Conservation (phyloP, 805 yeast genomes). For the Saccharomycopsis sp. region DNA sequence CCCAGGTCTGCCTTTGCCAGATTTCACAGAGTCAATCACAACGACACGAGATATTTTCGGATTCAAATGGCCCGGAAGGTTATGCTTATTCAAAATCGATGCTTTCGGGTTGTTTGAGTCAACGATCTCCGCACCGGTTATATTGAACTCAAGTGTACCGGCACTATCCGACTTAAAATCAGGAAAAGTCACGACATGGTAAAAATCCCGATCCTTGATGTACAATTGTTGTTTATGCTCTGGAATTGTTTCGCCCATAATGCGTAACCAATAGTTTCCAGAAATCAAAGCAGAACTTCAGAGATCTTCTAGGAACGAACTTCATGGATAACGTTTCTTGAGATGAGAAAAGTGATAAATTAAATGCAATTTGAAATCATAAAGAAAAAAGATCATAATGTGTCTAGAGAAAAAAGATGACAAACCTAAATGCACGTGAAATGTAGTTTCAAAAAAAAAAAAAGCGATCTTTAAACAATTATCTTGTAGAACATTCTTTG, state of each 20-base stretch:
- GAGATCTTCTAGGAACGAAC: too few species aligned
- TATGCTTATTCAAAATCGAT: neutral
- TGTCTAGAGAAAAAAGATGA: neutral
- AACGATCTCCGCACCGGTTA: neutral
- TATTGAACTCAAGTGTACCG: neutral
- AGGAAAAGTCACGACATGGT: conserved; percentile 8
- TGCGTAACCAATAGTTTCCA: too few species aligned
- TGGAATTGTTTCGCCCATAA: too few species aligned
- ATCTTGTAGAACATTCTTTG: conserved; percentile 9
- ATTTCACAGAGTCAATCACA: conserved; percentile 43
- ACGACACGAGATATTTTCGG: conserved; percentile 1
- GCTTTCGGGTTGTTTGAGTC: neutral
- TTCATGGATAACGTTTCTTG: too few species aligned
- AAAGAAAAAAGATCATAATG: too few species aligned
- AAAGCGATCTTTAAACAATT: neutral
- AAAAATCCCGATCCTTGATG: conserved; percentile 17
- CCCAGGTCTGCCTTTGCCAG: conserved; percentile 38
- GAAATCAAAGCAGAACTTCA: too few species aligned
- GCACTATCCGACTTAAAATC: neutral
- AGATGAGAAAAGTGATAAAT: too few species aligned
- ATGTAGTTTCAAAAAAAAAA: neutral
- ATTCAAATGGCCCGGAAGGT: conserved; percentile 13
- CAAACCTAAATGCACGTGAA: conserved; percentile 1
- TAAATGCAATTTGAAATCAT: too few species aligned
- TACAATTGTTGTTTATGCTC: conserved; percentile 4